Base-by-base conservation (phyloP, 495 filamentous ascomycete species). In the Hyaloscypha variabilis region DNA sequence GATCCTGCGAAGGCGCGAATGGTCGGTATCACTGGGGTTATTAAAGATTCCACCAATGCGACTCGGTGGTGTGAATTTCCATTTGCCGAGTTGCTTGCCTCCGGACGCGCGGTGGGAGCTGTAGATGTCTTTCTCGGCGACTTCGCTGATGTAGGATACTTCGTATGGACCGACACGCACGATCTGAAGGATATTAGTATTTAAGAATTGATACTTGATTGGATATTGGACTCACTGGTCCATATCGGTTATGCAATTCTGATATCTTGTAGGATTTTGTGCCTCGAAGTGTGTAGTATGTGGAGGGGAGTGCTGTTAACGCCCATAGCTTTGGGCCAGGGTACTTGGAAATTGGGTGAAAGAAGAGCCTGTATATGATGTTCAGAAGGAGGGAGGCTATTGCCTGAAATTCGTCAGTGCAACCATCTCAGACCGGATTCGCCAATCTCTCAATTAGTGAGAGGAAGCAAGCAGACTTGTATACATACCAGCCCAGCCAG, bases 81-180 rank as follows among this genome's bases (percentile, higher is more conserved):
- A 21, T n/a, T 34, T 31, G 10, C 19, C 19, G 19, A 58, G 56
- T 8, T 31, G 26, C 10, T 26, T 24, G 21, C 52, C n/a, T 26
- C 17, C 19, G 10, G 26, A 14, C 17, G 26, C 30, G 34, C 34
- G 30, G n/a, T 56, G 49, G 23, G 29, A 8, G 21, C 61, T 51
- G 24, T 63, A 63, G 14, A 63, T 56, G 28, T 63, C 61, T n/a
- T 39, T 14, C 61, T 51, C 54, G 2, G 87, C 84, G 24, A 72
- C 74, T 2, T 81, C 74, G 3, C 81, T 76, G 63, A 74, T 79
- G 73, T 85, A 89, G 5, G 81, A 82, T 1, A 91, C 71, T 50
- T 85, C 77, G 53, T 82, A 75, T 1, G 88, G 87, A 0, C 76
- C 72, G 21, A 88, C 72, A 3, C 89, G 85, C 0, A 91, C 75